phyloP scores from a whole-genome alignment of 1,284 basidiomycete species.

The Boletus semigastroideus region DNA sequence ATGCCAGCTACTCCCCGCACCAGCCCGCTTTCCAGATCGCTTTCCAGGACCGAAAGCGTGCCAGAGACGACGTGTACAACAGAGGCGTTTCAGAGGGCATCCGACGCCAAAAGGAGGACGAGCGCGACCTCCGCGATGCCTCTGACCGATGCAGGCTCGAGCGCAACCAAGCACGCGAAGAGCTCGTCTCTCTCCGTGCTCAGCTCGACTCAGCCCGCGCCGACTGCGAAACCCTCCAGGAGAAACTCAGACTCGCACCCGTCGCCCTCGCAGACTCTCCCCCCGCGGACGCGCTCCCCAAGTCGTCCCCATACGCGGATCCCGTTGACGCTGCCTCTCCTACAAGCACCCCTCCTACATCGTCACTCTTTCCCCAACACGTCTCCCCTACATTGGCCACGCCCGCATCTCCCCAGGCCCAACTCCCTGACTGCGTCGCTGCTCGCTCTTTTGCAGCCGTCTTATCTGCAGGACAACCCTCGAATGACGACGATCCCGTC shows the following conservation, averaged over 20 bases:
- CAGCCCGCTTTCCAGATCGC: conserved; percentile 41
- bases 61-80: conserved; percentile 33
- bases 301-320: conserved; percentile 6
- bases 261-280: neutral
- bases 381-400: conserved; percentile 27
- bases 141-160: conserved; percentile 34
- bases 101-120: conserved; percentile 37
- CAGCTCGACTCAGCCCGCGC: conserved; percentile 38
- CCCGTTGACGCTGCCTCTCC: conserved; percentile 1
- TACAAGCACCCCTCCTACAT: conserved; percentile 10
- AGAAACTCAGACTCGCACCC: conserved; percentile 21
- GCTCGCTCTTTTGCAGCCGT: conserved; percentile 37
- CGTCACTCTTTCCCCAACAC: conserved; percentile 26
- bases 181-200: conserved; percentile 34
- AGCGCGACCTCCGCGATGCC: conserved; percentile 32
- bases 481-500: conserved; percentile 25
- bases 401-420: conserved; percentile 35
- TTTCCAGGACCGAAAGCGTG: conserved; percentile 38
- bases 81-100: conserved; percentile 32
- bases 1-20: conserved; percentile 37
- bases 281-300: conserved; percentile 6
- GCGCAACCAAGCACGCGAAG: conserved; percentile 35
- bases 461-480: conserved; percentile 31
- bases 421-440: conserved; percentile 35
- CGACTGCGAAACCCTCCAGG: conserved; percentile 35